Conservation (phyloP, 2,329 filamentous ascomycete species). For the Colletotrichum sp. region DNA sequence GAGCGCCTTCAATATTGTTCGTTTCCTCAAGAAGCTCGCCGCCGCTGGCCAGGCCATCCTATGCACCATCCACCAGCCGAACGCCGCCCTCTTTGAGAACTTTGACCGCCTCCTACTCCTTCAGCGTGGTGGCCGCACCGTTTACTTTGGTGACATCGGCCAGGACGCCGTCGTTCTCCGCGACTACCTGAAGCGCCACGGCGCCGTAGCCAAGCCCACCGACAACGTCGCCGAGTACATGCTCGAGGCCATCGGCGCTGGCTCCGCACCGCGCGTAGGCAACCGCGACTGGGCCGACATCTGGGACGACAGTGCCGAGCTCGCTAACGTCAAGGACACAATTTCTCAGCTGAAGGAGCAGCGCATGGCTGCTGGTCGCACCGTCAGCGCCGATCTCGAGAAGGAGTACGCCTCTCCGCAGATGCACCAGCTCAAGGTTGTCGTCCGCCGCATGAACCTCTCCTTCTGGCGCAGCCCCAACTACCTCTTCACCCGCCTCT, state of each 20-base stretch:
- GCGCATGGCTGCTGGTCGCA: conserved; percentile 46
- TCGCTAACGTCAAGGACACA: conserved; percentile 67
- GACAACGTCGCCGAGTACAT: conserved; percentile 78
- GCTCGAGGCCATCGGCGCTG: conserved; percentile 83
- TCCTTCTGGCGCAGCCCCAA: conserved; percentile 87
- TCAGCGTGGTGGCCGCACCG: conserved; percentile 77
- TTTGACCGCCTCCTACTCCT: conserved; percentile 85
- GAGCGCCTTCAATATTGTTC: conserved; percentile 77
- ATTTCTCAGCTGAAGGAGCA: conserved; percentile 71
- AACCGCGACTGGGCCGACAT: conserved; percentile 81
- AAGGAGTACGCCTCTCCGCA: conserved; percentile 85
- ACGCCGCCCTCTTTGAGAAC: conserved; percentile 84
- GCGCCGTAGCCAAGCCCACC: conserved; percentile 60
- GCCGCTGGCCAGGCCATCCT: conserved; percentile 86
- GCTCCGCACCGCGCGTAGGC: conserved; percentile 73
- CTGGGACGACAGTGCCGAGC: conserved; percentile 76
- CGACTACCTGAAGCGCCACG: conserved; percentile 63
- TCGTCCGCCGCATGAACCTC: conserved; percentile 74
- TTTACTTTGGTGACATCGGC: conserved; percentile 88
- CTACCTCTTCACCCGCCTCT: conserved; percentile 87
- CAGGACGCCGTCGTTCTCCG: conserved; percentile 75
- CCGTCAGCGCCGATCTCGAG: conserved; percentile 59
- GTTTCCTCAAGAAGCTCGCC: conserved; percentile 78
- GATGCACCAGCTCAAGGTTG: conserved; percentile 77
- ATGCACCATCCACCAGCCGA: conserved; percentile 91